phyloP scores from a whole-genome alignment of 257 asterid genomes.

The Nyctanthes arbortristis region DNA sequence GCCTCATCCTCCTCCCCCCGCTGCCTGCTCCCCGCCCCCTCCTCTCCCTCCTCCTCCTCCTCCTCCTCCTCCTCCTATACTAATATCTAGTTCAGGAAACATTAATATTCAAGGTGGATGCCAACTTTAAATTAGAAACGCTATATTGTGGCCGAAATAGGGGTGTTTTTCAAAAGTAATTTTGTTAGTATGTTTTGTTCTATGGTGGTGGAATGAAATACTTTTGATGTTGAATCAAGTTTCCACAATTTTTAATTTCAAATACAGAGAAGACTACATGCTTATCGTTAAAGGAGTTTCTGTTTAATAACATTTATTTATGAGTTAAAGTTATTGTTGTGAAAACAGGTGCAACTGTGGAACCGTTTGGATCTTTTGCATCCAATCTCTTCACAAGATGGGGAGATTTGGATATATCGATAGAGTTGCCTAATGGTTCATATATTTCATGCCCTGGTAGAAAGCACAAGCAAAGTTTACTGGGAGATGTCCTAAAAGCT shows the following conservation, averaged over 20 bases:
- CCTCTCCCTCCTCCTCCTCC: no score
- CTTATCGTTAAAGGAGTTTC: background rate
- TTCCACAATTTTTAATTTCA: background rate
- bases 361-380: constrained; percentile 95
- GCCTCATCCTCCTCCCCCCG: no score
- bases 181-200: background rate
- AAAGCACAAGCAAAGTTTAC: constrained; percentile 68
- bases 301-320: constrained; percentile 14
- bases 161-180: background rate
- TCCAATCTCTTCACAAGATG: constrained; percentile 92
- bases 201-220: background rate
- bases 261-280: constrained; percentile 6
- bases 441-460: constrained; percentile 67
- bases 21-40: no score
- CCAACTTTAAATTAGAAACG: background rate
- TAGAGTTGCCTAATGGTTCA: constrained; percentile 71
- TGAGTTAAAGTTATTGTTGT: constrained; percentile 30
- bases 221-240: background rate
- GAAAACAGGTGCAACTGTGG: constrained; percentile 91
- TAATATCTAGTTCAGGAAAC: background rate
- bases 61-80: no score
- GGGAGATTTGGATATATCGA: constrained; percentile 94
- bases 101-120: background rate
- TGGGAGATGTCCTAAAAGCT: constrained; percentile 58
- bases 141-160: background rate